phyloP scores from a whole-genome alignment of 768 basidiomycete species.

The Leucocoprinus sp. region DNA sequence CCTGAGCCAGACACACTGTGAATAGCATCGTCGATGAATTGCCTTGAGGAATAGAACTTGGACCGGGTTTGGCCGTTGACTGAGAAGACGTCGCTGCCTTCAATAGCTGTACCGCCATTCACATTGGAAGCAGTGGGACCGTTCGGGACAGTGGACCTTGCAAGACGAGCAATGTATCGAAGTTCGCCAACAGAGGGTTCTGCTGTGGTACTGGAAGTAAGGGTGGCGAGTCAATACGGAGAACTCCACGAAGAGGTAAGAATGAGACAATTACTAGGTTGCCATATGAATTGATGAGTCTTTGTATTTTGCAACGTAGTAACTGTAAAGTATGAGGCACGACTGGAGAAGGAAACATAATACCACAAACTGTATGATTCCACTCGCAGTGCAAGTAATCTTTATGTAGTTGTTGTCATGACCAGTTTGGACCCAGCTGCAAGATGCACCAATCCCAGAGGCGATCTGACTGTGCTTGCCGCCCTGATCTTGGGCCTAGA shows the following conservation, averaged over 20 bases:
- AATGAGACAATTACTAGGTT: conserved; percentile 22
- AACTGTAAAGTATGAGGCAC: conserved; percentile 13
- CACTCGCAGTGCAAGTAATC: conserved; percentile 28
- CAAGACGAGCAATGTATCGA: conserved; percentile 29
- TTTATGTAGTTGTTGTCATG: conserved; percentile 27
- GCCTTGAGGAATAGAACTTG: conserved; percentile 27
- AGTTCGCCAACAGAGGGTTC: conserved; percentile 31
- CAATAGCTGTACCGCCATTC: conserved; percentile 26
- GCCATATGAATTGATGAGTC: conserved; percentile 32
- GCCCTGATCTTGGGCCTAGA: conserved; percentile 21
- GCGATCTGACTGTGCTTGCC: conserved; percentile 24
- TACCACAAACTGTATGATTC: conserved; percentile 22
- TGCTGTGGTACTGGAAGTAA: conserved; percentile 19
- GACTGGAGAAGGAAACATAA: background rate
- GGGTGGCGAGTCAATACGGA: background rate
- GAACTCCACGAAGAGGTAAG: background rate
- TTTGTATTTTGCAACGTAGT: conserved; percentile 27
- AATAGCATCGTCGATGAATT: conserved; percentile 28
- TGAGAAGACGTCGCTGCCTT: conserved; percentile 27
- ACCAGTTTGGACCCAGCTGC: conserved; percentile 21
- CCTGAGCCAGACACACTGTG: conserved; percentile 26
- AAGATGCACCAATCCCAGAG: conserved; percentile 26
- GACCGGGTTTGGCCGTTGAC: conserved; percentile 25
- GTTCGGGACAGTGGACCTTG: conserved; percentile 19
- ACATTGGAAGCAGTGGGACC: conserved; percentile 22